Conservation (phyloP, 495 filamentous ascomycete genomes). For the Tuber indicum region DNA sequence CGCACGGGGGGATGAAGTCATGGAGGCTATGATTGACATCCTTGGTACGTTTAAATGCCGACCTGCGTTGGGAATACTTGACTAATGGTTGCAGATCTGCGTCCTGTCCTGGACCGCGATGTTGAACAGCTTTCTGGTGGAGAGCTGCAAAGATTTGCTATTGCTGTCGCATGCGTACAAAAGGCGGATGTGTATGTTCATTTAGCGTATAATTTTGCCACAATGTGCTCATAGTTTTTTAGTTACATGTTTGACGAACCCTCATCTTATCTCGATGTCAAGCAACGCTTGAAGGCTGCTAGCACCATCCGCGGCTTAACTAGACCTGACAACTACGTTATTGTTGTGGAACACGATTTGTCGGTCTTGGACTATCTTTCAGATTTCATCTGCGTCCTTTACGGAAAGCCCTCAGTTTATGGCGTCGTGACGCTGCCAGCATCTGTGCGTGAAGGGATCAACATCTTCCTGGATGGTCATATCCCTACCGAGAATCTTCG, state of each 20-base stretch:
- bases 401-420: conserved; percentile 89
- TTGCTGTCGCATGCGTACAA: conserved; percentile 90
- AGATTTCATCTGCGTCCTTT: conserved; percentile 95
- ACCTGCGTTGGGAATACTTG: background rate
- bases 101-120: conserved; percentile 79
- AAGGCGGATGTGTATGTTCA: conserved; percentile 75
- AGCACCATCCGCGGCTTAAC: conserved; percentile 84
- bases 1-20: conserved; percentile 60
- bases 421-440: conserved; percentile 96
- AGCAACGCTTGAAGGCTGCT: conserved; percentile 89
- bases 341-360: conserved; percentile 98
- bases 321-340: conserved; percentile 85
- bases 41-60: conserved; percentile 52
- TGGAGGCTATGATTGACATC: conserved; percentile 60
- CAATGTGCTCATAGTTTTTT: conserved; percentile 15
- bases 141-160: conserved; percentile 95
- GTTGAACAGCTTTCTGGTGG: conserved; percentile 86
- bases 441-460: conserved; percentile 98
- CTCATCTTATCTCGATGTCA: conserved; percentile 96
- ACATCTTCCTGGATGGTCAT: conserved; percentile 97
- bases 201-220: conserved; percentile 5
- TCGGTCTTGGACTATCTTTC: conserved; percentile 96
- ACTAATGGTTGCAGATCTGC: conserved; percentile 58
- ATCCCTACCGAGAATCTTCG: conserved; percentile 97
- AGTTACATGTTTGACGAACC: conserved; percentile 99